Percentiles rank a stretch among this genome's conserved stretches.
Evolutionary conservation across 108 stramenopile genomes (phyloP).

Genomic region (Aurantiochytrium sp.): DNA sequence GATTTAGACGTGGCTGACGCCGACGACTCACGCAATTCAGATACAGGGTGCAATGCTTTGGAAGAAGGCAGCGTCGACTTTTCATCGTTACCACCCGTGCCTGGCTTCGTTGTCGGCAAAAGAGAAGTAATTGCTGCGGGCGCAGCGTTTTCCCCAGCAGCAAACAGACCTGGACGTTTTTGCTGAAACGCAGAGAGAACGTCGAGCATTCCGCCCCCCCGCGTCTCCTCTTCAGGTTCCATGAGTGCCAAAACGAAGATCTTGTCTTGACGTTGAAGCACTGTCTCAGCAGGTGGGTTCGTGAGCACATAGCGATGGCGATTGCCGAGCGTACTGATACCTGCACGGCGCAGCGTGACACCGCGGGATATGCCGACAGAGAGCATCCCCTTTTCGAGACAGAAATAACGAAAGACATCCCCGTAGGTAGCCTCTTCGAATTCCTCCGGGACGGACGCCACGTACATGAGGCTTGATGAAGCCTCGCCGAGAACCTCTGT

Average conservation of each 20-base stretch:
- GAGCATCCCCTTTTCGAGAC: background rate
- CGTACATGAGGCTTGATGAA: background rate
- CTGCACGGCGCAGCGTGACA: background rate
- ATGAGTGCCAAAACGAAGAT: background rate
- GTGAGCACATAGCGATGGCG: constrained; percentile 10
- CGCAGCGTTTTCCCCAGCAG: too few species aligned
- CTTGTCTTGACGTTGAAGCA: background rate
- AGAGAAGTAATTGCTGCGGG: too few species aligned
- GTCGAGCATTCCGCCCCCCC: background rate
- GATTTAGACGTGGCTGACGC: too few species aligned
- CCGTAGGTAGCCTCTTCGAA: background rate
- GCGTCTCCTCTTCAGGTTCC: background rate
- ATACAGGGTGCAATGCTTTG: too few species aligned
- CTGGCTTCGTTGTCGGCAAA: too few species aligned
- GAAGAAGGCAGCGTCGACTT: too few species aligned
- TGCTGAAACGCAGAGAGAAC: background rate
- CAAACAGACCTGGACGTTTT: too few species aligned
- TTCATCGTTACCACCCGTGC: too few species aligned
- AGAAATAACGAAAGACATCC: background rate
- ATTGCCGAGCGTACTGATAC: background rate
- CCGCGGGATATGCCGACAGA: background rate
- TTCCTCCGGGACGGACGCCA: background rate
- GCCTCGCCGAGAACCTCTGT: background rate
- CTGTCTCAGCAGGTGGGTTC: background rate
- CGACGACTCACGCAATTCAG: too few species aligned